Conservation (phyloP, 2,329 filamentous ascomycete genomes). For the Hypoxylon sp. region DNA sequence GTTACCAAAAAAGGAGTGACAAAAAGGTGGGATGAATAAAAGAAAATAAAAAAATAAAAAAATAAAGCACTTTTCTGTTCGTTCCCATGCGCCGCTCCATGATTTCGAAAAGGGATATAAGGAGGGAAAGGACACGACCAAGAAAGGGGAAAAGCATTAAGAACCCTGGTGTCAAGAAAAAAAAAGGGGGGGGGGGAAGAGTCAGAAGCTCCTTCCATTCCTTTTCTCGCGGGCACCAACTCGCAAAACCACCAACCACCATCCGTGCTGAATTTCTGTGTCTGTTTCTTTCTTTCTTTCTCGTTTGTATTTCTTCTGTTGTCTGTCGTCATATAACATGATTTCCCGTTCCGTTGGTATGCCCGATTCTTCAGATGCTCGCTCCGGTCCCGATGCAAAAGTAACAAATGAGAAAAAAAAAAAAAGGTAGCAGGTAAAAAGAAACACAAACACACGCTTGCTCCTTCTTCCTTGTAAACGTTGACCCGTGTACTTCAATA, state of each 20-base stretch:
- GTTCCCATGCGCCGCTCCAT: constrained; percentile 22
- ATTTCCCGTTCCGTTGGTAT: constrained; percentile 10
- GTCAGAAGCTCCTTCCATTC: constrained; percentile 2
- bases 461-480: too few species aligned
- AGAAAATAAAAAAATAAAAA: constrained; percentile 14
- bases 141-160: constrained; percentile 8
- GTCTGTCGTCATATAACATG: constrained; percentile 18
- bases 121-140: background rate
- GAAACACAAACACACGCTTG: too few species aligned
- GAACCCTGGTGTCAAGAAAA: too few species aligned
- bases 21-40: background rate
- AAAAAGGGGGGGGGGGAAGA: constrained; percentile 1
- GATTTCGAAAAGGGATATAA: constrained; percentile 4
- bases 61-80: constrained; percentile 29
- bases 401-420: constrained; percentile 24
- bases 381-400: constrained; percentile 29
- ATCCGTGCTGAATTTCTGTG: background rate
- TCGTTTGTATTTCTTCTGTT: background rate
- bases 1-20: too few species aligned
- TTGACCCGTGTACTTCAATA: constrained; percentile 20
- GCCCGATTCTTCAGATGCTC: constrained; percentile 21
- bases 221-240: constrained; percentile 5
- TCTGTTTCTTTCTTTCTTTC: background rate
- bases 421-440: background rate
- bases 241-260: too few species aligned